These are phyloP conservation scores for Kuraishia borneana DNA, from an alignment of 805 yeast genomes.

Conservation along the genomic window DNA sequence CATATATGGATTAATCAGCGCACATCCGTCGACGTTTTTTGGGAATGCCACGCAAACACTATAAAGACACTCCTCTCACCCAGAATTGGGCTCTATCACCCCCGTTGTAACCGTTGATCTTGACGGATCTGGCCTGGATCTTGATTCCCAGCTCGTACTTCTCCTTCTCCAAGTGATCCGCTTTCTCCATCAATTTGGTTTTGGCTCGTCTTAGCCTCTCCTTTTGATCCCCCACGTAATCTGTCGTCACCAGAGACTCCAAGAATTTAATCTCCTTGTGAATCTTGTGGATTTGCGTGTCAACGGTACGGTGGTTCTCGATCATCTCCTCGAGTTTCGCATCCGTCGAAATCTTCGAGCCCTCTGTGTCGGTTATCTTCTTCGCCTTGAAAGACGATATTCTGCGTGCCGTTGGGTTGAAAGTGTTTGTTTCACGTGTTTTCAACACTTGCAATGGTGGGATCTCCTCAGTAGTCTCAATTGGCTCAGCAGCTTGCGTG, in stretches of 20 bases:
- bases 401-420: constrained; percentile 6
- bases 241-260: constrained; percentile 14
- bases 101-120: constrained; percentile 17
- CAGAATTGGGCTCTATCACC: constrained; percentile 38
- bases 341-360: constrained; percentile 5
- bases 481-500: neutral
- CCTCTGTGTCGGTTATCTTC: constrained; percentile 6
- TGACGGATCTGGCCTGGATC: constrained; percentile 14
- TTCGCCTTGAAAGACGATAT: constrained; percentile 15
- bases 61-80: constrained; percentile 48
- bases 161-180: constrained; percentile 15
- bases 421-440: constrained; percentile 1
- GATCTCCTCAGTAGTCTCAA: constrained; percentile 1
- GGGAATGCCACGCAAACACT: no score
- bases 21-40: no score
- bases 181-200: constrained; percentile 15
- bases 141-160: constrained; percentile 18
- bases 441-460: constrained; percentile 3
- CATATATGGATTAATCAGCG: neutral
- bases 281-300: constrained; percentile 13
- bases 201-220: constrained; percentile 17
- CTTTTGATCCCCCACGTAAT: constrained; percentile 10
- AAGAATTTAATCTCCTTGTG: constrained; percentile 18
- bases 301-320: constrained; percentile 8
- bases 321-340: constrained; percentile 9